A percentile compares a stretch with the other conserved stretches of the same genome.
phyloP scores from a whole-genome alignment of 495 filamentous ascomycete species.

The Hypomontagnella monticulosa region DNA sequence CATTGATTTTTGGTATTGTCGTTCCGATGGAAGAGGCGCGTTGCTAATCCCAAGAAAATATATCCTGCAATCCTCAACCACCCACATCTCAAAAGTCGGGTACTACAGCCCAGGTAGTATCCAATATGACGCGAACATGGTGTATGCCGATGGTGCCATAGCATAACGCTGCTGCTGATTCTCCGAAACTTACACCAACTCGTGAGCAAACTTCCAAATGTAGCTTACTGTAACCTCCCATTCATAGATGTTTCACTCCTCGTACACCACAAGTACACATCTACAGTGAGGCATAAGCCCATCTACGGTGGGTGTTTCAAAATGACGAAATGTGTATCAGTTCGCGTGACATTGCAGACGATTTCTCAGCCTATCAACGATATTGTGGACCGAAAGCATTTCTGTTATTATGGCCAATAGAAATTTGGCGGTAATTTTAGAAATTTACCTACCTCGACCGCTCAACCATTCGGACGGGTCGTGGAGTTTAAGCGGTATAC shows the following conservation, averaged over 20 bases:
- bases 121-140: too few species aligned
- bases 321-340: slow-evolving; percentile 38
- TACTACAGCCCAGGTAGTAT: neutral
- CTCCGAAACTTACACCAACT: neutral
- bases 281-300: slow-evolving; percentile 8
- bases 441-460: slow-evolving; percentile 16
- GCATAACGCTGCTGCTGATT: too few species aligned
- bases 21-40: neutral
- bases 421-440: slow-evolving; percentile 15
- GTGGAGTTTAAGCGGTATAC: slow-evolving; percentile 8
- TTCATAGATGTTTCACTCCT: slow-evolving; percentile 18
- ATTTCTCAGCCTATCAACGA: slow-evolving; percentile 28
- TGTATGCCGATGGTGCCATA: too few species aligned
- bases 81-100: slow-evolving; percentile 3
- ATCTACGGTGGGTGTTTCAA: slow-evolving; percentile 28
- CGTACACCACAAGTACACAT: slow-evolving; percentile 1
- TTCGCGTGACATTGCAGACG: slow-evolving; percentile 27
- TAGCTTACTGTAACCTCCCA: slow-evolving; percentile 17
- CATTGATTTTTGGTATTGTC: too few species aligned
- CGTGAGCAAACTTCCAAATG: neutral
- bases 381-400: slow-evolving; percentile 33
- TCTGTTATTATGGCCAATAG: slow-evolving; percentile 11
- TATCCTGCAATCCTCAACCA: neutral
- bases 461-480: slow-evolving; percentile 7
- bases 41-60: slow-evolving; percentile 2